These are phyloP conservation scores for Candida stauntonica DNA, from an alignment of 805 yeast genomes.

Conservation along the genomic window DNA sequence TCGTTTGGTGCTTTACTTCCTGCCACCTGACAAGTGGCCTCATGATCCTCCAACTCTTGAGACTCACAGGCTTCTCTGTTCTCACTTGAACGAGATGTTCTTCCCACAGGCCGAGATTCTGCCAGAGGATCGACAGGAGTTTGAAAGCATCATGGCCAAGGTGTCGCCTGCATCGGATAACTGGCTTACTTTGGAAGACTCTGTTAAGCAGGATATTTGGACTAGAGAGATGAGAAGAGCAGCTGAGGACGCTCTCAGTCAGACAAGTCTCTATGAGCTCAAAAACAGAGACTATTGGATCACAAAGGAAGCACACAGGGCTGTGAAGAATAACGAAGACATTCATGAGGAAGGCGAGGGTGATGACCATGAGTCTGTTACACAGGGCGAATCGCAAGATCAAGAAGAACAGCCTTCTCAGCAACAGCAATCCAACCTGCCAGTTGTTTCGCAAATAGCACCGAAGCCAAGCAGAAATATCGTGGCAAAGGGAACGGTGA, in stretches of 20 bases:
- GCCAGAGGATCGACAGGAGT: slow-evolving; percentile 11
- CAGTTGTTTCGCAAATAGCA: not conserved
- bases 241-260: slow-evolving; percentile 40
- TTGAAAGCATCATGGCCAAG: slow-evolving; percentile 32
- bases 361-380: too few species aligned
- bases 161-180: slow-evolving; percentile 42
- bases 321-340: slow-evolving; percentile 8
- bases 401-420: not conserved
- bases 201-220: slow-evolving; percentile 40
- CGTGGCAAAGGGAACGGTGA: not conserved
- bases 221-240: slow-evolving; percentile 38
- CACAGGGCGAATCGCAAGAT: slow-evolving; percentile 2
- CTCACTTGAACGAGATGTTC: slow-evolving; percentile 25
- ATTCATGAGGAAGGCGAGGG: slow-evolving; percentile 6
- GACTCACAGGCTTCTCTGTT: slow-evolving; percentile 35
- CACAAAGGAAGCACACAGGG: slow-evolving; percentile 24
- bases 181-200: slow-evolving; percentile 37
- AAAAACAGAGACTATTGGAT: slow-evolving; percentile 40
- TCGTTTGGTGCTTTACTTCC: slow-evolving; percentile 41
- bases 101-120: slow-evolving; percentile 5
- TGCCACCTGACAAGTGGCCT: slow-evolving; percentile 46
- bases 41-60: slow-evolving; percentile 48
- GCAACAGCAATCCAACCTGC: too few species aligned
- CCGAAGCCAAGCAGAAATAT: slow-evolving; percentile 1
- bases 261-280: slow-evolving; percentile 39